Percentiles rank a stretch among this genome's conserved stretches.
phyloP scores from a whole-genome alignment of 2,329 filamentous ascomycete species.

The Laburnicola sp. region DNA sequence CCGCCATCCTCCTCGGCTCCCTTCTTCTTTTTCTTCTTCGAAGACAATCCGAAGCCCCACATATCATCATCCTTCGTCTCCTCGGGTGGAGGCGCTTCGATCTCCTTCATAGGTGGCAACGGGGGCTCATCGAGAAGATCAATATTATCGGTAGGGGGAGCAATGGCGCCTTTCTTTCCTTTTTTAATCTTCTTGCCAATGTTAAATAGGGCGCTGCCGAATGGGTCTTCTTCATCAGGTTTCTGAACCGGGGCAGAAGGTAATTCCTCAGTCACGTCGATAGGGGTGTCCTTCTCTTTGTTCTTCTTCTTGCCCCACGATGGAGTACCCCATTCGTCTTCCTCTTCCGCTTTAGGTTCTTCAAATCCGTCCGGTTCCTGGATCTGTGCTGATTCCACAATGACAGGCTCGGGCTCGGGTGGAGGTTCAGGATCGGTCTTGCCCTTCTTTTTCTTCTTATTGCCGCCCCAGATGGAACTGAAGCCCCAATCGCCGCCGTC shows the following conservation, averaged over 20 bases:
- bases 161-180: constrained; percentile 55
- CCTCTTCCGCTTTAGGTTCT: constrained; percentile 54
- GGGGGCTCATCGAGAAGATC: constrained; percentile 40
- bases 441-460: constrained; percentile 55
- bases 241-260: constrained; percentile 47
- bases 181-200: constrained; percentile 60
- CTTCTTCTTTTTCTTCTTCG: constrained; percentile 45
- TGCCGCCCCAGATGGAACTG: constrained; percentile 45
- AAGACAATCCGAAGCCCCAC: constrained; percentile 27
- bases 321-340: constrained; percentile 62
- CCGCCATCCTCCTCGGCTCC: constrained; percentile 31
- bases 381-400: constrained; percentile 34
- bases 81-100: constrained; percentile 46
- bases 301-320: constrained; percentile 56
- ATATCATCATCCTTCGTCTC: constrained; percentile 50
- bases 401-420: constrained; percentile 27
- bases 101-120: constrained; percentile 56
- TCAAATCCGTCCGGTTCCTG: constrained; percentile 54
- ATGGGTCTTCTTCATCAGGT: constrained; percentile 49
- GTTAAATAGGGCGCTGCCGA: constrained; percentile 43
- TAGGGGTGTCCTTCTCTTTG: constrained; percentile 45
- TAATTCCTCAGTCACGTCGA: constrained; percentile 47
- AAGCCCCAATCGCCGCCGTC: constrained; percentile 42
- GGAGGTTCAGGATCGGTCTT: constrained; percentile 34
- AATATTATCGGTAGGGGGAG: constrained; percentile 53